Evolutionary conservation across 345 rosid species (phyloP).

Genomic region (Chamaenerion angustifolium): DNA sequence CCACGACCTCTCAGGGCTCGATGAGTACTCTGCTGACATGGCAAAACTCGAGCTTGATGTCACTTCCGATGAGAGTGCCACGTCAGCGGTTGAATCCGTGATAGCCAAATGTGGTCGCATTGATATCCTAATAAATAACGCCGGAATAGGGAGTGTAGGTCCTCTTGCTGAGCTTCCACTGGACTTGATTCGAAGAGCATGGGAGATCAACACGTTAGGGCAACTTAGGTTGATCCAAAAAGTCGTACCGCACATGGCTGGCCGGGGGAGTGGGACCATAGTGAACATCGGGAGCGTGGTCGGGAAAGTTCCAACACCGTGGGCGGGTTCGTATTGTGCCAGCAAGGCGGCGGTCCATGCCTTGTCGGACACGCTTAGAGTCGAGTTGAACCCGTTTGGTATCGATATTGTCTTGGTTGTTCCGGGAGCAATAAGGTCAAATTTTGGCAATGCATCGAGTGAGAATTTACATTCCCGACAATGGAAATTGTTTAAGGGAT

Average conservation of each 20-base stretch:
- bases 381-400: constrained; percentile 46
- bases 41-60: constrained; percentile 37
- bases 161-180: constrained; percentile 43
- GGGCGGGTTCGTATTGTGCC: constrained; percentile 56
- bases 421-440: constrained; percentile 46
- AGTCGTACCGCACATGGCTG: constrained; percentile 55
- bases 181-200: constrained; percentile 29
- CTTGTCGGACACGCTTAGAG: constrained; percentile 29
- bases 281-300: constrained; percentile 50
- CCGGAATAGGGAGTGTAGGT: constrained; percentile 41
- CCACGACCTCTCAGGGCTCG: constrained; percentile 26
- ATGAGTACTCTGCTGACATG: constrained; percentile 10
- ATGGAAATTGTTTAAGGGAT: constrained; percentile 46
- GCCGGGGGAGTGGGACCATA: constrained; percentile 27
- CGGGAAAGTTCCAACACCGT: constrained; percentile 43
- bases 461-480: constrained; percentile 20
- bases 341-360: constrained; percentile 56
- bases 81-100: constrained; percentile 16
- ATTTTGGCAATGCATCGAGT: constrained; percentile 25
- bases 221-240: constrained; percentile 49
- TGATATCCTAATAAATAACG: constrained; percentile 41
- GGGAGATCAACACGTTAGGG: constrained; percentile 51
- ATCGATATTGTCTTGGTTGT: constrained; percentile 32
- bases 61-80: constrained; percentile 33
- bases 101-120: constrained; percentile 30